A percentile compares a stretch with the other conserved stretches of the same genome.
Evolutionary conservation across 352 stramenopile genomes (phyloP).

Genomic region (Aphanomyces invadans): DNA sequence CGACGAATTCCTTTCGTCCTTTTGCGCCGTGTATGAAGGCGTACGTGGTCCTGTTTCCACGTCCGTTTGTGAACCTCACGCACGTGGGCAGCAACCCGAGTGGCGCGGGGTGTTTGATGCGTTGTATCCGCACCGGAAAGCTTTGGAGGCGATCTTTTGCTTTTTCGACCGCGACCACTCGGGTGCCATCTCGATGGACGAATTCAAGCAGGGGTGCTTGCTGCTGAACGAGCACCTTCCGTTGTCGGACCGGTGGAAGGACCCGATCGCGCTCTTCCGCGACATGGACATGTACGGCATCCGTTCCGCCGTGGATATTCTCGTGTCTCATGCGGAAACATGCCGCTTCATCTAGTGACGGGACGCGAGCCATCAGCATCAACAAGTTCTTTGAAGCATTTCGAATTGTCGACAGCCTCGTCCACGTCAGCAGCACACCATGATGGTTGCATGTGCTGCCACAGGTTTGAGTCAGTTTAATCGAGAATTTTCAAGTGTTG

Average conservation of each 20-base stretch:
- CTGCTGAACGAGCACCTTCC: slow-evolving; percentile 19
- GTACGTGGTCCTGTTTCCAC: not conserved
- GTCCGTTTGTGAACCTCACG: not conserved
- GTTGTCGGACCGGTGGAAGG: not conserved
- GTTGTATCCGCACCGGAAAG: slow-evolving; percentile 18
- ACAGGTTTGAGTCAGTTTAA: no score
- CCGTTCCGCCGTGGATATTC: not conserved
- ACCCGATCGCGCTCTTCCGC: not conserved
- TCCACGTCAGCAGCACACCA: no score
- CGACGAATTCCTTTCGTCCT: slow-evolving; percentile 3
- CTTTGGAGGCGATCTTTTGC: slow-evolving; percentile 23
- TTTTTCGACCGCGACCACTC: slow-evolving; percentile 23
- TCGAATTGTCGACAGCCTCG: not conserved
- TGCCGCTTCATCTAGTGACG: not conserved
- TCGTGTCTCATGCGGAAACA: not conserved
- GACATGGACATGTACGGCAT: slow-evolving; percentile 6
- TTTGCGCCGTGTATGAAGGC: slow-evolving; percentile 12
- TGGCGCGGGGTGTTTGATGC: slow-evolving; percentile 10
- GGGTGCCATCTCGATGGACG: slow-evolving; percentile 21
- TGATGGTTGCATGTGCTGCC: no score
- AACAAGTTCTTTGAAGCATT: slow-evolving; percentile 24
- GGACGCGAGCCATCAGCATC: slow-evolving; percentile 17
- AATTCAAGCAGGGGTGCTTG: slow-evolving; percentile 17
- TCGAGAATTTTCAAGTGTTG: not conserved
- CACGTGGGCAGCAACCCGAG: not conserved